Percentiles rank a stretch among this genome's conserved stretches.
phyloP scores from a whole-genome alignment of 345 rosid species.

The Eucalyptus polyanthemos region DNA sequence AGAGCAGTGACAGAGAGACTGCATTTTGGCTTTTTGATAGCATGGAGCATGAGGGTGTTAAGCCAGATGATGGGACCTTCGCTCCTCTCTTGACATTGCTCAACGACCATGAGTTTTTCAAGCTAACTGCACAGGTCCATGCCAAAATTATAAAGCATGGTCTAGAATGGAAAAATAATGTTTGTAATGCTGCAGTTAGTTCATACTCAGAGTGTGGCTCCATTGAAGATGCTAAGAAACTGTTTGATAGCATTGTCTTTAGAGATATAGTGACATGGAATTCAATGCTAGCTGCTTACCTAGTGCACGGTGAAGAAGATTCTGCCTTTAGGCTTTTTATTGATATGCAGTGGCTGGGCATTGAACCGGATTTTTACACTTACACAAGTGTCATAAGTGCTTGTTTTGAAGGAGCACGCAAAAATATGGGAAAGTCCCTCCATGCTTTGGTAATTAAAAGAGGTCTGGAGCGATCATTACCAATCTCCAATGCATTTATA shows the following conservation, averaged over 20 bases:
- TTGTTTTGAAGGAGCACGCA: constrained; percentile 24
- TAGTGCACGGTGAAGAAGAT: constrained; percentile 34
- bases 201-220: constrained; percentile 62
- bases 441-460: constrained; percentile 54
- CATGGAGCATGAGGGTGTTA: constrained; percentile 43
- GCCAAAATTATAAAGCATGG: constrained; percentile 48
- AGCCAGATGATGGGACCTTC: constrained; percentile 57
- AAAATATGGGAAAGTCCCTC: constrained; percentile 31
- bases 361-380: constrained; percentile 51
- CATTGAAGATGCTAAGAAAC: constrained; percentile 31
- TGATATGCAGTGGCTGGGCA: constrained; percentile 32
- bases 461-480: constrained; percentile 39
- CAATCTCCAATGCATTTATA: constrained; percentile 48
- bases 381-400: constrained; percentile 55
- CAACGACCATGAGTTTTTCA: constrained; percentile 22
- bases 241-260: constrained; percentile 34
- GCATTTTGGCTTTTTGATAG: constrained; percentile 38
- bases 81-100: constrained; percentile 75
- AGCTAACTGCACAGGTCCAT: constrained; percentile 32
- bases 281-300: constrained; percentile 53
- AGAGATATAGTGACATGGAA: constrained; percentile 66
- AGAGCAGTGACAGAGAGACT: constrained; percentile 18
- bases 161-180: constrained; percentile 23
- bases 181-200: constrained; percentile 49
- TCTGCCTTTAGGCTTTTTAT: constrained; percentile 32